Conservation (phyloP, 306 rosid genomes). For the Cyamopsis tetragonoloba region DNA sequence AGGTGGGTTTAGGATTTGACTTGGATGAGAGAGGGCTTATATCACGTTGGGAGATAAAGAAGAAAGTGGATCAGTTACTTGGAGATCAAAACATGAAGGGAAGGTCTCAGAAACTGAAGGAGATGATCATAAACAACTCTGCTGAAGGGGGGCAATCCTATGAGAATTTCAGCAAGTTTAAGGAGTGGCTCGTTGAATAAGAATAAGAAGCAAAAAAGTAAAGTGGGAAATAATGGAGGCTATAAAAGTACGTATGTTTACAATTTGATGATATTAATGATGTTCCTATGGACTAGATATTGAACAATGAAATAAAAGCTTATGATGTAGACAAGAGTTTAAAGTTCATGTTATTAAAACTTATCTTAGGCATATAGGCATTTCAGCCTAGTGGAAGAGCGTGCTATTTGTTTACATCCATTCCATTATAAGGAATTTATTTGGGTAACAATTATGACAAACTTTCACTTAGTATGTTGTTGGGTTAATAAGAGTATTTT, state of each 20-base stretch:
- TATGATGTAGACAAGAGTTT: background rate
- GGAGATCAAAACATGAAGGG: conserved; percentile 24
- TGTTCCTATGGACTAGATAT: too few species aligned
- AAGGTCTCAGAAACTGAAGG: conserved; percentile 20
- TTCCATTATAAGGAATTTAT: too few species aligned
- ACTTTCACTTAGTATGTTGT: too few species aligned
- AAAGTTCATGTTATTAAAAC: background rate
- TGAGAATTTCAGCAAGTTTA: background rate
- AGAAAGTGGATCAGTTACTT: conserved; percentile 29
- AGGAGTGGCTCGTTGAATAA: background rate
- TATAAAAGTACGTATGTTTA: background rate
- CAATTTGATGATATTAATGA: background rate
- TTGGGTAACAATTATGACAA: too few species aligned
- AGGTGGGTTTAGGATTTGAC: conserved; percentile 29
- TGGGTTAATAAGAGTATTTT: too few species aligned
- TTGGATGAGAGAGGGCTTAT: conserved; percentile 26
- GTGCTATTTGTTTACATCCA: too few species aligned
- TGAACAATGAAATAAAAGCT: too few species aligned
- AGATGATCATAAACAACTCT: background rate
- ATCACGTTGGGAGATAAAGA: conserved; percentile 23
- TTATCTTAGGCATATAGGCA: too few species aligned
- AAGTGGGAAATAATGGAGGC: background rate
- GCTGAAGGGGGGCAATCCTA: background rate
- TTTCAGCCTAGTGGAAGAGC: too few species aligned
- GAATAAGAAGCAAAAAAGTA: background rate